These are phyloP conservation scores for Psidium guajava DNA, from an alignment of 345 rosid species.

Conservation along the genomic window DNA sequence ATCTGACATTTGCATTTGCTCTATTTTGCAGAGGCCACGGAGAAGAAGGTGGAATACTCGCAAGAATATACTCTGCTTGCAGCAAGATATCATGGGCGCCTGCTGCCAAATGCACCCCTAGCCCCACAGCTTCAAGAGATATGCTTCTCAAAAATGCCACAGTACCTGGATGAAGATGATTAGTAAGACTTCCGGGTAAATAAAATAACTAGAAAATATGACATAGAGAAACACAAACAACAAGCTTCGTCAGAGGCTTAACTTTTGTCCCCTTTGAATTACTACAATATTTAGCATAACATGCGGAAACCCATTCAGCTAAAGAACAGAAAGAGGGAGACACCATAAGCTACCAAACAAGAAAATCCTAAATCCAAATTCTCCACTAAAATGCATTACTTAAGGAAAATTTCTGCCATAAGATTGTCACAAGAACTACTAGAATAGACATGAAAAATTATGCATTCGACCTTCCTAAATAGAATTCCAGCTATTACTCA, in stretches of 20 bases:
- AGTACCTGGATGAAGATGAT: slow-evolving; percentile 46
- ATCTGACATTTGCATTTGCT: slow-evolving; percentile 46
- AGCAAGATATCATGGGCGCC: slow-evolving; percentile 74
- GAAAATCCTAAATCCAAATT: not conserved
- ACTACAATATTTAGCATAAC: not conserved
- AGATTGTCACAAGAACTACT: not conserved
- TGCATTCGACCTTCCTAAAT: not conserved
- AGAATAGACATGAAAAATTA: not conserved
- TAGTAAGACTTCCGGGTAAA: not conserved
- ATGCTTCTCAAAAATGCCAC: slow-evolving; percentile 83
- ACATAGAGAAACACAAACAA: not conserved
- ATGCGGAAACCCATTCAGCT: not conserved
- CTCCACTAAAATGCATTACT: not conserved
- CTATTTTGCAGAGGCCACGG: slow-evolving; percentile 35
- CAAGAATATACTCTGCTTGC: slow-evolving; percentile 59
- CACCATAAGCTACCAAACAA: not conserved
- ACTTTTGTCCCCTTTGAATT: not conserved
- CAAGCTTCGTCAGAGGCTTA: not conserved
- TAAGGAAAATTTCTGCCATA: not conserved
- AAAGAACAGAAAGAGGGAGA: not conserved
- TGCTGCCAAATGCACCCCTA: slow-evolving; percentile 93
- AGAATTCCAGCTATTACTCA: not conserved
- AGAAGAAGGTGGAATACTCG: slow-evolving; percentile 41
- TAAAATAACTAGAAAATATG: not conserved
- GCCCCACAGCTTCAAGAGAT: slow-evolving; percentile 89